Conservation (phyloP, 345 rosid genomes). For the Cardamine occulta region DNA sequence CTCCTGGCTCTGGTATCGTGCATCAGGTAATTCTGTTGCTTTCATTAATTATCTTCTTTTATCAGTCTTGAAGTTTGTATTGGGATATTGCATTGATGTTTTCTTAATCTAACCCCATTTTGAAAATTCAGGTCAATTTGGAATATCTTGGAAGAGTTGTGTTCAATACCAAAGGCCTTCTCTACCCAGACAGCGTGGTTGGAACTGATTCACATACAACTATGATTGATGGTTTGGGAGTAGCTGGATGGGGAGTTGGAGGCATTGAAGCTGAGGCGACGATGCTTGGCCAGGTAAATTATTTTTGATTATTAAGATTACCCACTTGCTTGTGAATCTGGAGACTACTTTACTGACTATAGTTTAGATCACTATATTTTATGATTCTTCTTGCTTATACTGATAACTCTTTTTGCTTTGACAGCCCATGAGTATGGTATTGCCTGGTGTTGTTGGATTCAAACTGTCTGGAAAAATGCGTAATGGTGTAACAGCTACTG, state of each 20-base stretch:
- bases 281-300: constrained; percentile 96
- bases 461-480: constrained; percentile 80
- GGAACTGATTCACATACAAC: constrained; percentile 99
- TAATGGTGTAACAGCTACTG: constrained; percentile 97
- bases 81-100: not conserved
- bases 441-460: constrained; percentile 99
- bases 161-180: constrained; percentile 73
- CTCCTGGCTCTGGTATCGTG: constrained; percentile 99
- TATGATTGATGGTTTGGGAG: constrained; percentile 99
- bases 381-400: not conserved
- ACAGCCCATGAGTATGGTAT: constrained; percentile 99
- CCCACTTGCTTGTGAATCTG: not conserved
- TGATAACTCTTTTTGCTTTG: not conserved
- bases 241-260: constrained; percentile 99
- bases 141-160: constrained; percentile 98
- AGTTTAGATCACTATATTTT: not conserved
- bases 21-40: constrained; percentile 72
- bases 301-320: not conserved
- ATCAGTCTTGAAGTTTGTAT: not conserved
- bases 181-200: constrained; percentile 97
- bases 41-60: not conserved
- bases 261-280: constrained; percentile 99
- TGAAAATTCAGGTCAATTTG: constrained; percentile 79
- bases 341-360: not conserved
- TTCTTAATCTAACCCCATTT: not conserved